Percentiles rank a stretch among this genome's conserved stretches.
Evolutionary conservation across 129 eudicot species (phyloP).

Genomic region (Kitagawia praeruptora): DNA sequence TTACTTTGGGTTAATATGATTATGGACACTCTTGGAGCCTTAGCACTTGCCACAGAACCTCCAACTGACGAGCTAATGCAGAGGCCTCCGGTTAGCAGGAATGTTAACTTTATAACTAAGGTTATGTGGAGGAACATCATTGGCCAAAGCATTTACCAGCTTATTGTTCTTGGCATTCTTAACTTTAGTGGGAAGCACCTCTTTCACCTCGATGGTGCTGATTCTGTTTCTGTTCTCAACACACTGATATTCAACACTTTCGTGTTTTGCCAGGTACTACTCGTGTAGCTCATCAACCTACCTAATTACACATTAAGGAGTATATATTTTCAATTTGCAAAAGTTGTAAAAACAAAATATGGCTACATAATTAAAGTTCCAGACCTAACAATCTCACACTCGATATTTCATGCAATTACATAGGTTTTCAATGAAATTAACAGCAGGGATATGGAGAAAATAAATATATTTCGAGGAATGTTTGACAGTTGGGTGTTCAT

Average conservation of each 20-base stretch:
- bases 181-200: constrained; percentile 49
- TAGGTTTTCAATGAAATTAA: constrained; percentile 81
- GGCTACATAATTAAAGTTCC: neutral
- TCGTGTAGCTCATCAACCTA: neutral
- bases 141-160: constrained; percentile 74
- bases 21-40: constrained; percentile 88
- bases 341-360: neutral
- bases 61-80: constrained; percentile 78
- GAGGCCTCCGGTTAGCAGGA: constrained; percentile 63
- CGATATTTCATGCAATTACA: neutral
- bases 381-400: neutral
- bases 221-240: constrained; percentile 51
- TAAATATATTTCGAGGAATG: constrained; percentile 55
- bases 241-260: constrained; percentile 83
- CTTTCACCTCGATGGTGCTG: constrained; percentile 43
- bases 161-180: constrained; percentile 50
- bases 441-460: constrained; percentile 92
- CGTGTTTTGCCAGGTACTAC: constrained; percentile 76
- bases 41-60: constrained; percentile 91
- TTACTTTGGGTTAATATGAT: constrained; percentile 93
- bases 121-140: constrained; percentile 83
- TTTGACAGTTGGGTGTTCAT: constrained; percentile 74
- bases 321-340: neutral
- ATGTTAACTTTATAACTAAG: constrained; percentile 51
- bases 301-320: neutral